phyloP scores from a whole-genome alignment of 345 rosid species.

The Theobroma cacao region DNA sequence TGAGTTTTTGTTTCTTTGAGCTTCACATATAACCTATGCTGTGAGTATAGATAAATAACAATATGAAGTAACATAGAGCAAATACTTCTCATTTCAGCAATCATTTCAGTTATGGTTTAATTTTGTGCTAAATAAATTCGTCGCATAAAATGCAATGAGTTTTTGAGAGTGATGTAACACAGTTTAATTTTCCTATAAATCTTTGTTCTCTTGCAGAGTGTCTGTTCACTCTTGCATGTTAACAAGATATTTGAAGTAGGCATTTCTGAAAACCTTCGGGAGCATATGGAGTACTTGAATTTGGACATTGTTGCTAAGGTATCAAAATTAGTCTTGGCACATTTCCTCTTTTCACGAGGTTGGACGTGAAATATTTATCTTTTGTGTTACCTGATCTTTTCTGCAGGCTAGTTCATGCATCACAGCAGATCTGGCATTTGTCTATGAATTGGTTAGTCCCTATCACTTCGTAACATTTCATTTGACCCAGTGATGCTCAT shows the following conservation, averaged over 20 bases:
- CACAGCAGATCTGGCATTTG: slow-evolving; percentile 77
- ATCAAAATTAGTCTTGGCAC: slow-evolving; percentile 13
- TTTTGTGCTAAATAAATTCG: neutral
- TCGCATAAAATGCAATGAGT: neutral
- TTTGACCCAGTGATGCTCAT: neutral
- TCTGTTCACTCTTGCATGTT: slow-evolving; percentile 78
- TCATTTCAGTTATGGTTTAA: slow-evolving; percentile 9
- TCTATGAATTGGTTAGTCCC: slow-evolving; percentile 79
- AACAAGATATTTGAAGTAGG: slow-evolving; percentile 88
- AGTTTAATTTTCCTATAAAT: neutral
- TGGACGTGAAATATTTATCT: neutral
- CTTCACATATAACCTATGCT: neutral
- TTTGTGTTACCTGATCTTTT: neutral
- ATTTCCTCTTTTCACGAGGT: slow-evolving; percentile 14
- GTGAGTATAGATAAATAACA: neutral
- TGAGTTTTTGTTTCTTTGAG: neutral
- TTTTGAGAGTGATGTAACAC: neutral
- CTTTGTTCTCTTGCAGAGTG: slow-evolving; percentile 47
- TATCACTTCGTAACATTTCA: slow-evolving; percentile 3
- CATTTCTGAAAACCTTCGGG: slow-evolving; percentile 60
- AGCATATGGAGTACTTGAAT: slow-evolving; percentile 62
- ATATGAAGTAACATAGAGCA: neutral
- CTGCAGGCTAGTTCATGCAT: slow-evolving; percentile 73
- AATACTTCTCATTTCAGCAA: neutral
- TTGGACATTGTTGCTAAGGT: slow-evolving; percentile 77